These are phyloP conservation scores for Penicillium decumbens DNA, from an alignment of 2,329 filamentous ascomycete species.

Conservation along the genomic window DNA sequence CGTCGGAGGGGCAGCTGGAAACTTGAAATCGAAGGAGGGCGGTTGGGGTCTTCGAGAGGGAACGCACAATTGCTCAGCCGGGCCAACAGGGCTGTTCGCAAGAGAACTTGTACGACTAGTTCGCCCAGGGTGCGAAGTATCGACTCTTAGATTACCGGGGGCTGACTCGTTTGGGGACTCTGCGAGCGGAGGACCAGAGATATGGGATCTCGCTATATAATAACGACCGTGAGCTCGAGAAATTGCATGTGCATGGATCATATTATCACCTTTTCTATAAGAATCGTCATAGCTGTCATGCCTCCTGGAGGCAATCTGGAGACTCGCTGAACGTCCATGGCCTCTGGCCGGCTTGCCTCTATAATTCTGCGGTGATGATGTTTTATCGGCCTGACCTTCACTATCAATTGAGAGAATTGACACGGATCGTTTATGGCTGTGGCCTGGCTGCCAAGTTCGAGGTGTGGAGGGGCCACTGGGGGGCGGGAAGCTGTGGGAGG, in stretches of 20 bases:
- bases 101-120: conserved; percentile 22
- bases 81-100: conserved; percentile 31
- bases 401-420: conserved; percentile 75
- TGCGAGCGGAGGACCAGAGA: conserved; percentile 29
- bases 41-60: conserved; percentile 37
- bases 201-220: conserved; percentile 33
- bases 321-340: conserved; percentile 73
- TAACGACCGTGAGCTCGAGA: conserved; percentile 3
- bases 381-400: conserved; percentile 37
- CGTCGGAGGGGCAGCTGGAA: conserved; percentile 46
- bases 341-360: conserved; percentile 55
- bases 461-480: conserved; percentile 28
- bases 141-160: conserved; percentile 30
- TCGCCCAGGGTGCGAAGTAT: conserved; percentile 30
- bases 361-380: conserved; percentile 30
- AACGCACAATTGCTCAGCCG: conserved; percentile 39
- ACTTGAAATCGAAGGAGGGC: conserved; percentile 51
- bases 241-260: background rate
- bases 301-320: conserved; percentile 64
- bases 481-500: conserved; percentile 42
- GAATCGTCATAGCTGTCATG: conserved; percentile 40
- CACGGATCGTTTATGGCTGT: conserved; percentile 68
- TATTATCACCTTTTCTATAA: conserved; percentile 36
- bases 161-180: conserved; percentile 31
- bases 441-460: conserved; percentile 39